Conservation (phyloP, 805 yeast genomes). For the Nematodospora valgi region DNA sequence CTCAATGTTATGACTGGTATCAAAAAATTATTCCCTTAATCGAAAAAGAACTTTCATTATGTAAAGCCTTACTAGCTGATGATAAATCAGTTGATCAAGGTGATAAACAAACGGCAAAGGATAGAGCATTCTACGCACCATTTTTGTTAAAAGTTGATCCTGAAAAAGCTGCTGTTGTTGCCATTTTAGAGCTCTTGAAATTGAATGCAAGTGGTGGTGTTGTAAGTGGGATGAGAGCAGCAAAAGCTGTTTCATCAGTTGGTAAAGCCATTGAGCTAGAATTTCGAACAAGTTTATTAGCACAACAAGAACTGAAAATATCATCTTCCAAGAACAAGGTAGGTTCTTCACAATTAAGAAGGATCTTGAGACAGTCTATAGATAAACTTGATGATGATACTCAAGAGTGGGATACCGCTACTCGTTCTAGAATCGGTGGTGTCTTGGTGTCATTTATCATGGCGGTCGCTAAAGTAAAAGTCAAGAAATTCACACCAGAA, state of each 20-base stretch:
- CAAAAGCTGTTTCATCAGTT: conserved; percentile 74
- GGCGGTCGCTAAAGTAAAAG: conserved; percentile 79
- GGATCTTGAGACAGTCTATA: conserved; percentile 1
- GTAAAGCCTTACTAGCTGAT: conserved; percentile 43
- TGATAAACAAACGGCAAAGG: conserved; percentile 23
- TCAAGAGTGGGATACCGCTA: conserved; percentile 24
- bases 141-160: conserved; percentile 69
- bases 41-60: conserved; percentile 57
- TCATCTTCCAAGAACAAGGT: conserved; percentile 3
- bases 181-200: conserved; percentile 78
- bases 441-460: conserved; percentile 69
- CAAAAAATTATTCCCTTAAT: conserved; percentile 68
- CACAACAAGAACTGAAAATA: conserved; percentile 54
- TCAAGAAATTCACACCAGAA: conserved; percentile 70
- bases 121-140: conserved; percentile 67
- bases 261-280: conserved; percentile 86
- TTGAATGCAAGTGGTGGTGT: conserved; percentile 72
- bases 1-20: conserved; percentile 83
- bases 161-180: conserved; percentile 76
- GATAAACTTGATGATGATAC: conserved; percentile 11
- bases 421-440: conserved; percentile 71
- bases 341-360: conserved; percentile 1
- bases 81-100: conserved; percentile 15
- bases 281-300: conserved; percentile 64
- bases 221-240: conserved; percentile 78